phyloP scores from a whole-genome alignment of 1,284 basidiomycete genomes.

The Cryptococcus depauperatus region DNA sequence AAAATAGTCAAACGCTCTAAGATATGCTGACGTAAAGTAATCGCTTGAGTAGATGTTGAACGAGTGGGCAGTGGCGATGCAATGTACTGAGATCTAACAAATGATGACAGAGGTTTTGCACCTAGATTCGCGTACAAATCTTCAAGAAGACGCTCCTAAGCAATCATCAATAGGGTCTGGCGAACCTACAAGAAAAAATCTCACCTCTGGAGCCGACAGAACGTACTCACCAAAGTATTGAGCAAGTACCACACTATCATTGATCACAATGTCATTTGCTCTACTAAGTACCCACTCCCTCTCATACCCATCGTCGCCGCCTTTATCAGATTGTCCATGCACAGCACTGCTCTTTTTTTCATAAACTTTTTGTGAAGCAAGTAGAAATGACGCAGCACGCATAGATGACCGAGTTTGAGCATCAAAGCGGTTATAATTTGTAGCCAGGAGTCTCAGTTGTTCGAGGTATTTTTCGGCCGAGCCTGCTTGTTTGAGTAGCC shows the following conservation, averaged over 20 bases:
- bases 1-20: slow-evolving; percentile 87
- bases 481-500: slow-evolving; percentile 39
- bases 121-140: slow-evolving; percentile 46
- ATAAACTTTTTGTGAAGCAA: slow-evolving; percentile 58
- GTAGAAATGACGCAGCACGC: slow-evolving; percentile 61
- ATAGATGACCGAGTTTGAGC: slow-evolving; percentile 55
- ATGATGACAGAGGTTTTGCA: slow-evolving; percentile 59
- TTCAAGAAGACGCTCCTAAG: slow-evolving; percentile 38
- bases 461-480: slow-evolving; percentile 59
- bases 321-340: neutral
- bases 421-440: slow-evolving; percentile 60
- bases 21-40: slow-evolving; percentile 49
- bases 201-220: slow-evolving; percentile 85
- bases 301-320: slow-evolving; percentile 35
- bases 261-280: slow-evolving; percentile 53
- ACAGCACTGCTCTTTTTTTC: slow-evolving; percentile 20
- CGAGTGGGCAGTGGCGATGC: slow-evolving; percentile 5
- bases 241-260: slow-evolving; percentile 69
- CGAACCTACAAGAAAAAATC: slow-evolving; percentile 51
- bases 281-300: slow-evolving; percentile 33
- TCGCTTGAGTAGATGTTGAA: slow-evolving; percentile 25
- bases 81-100: slow-evolving; percentile 69
- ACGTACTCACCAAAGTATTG: slow-evolving; percentile 68
- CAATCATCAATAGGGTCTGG: slow-evolving; percentile 4
- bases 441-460: slow-evolving; percentile 75